Conservation (phyloP, 805 yeast species). For the Saccharomycopsis vini region DNA sequence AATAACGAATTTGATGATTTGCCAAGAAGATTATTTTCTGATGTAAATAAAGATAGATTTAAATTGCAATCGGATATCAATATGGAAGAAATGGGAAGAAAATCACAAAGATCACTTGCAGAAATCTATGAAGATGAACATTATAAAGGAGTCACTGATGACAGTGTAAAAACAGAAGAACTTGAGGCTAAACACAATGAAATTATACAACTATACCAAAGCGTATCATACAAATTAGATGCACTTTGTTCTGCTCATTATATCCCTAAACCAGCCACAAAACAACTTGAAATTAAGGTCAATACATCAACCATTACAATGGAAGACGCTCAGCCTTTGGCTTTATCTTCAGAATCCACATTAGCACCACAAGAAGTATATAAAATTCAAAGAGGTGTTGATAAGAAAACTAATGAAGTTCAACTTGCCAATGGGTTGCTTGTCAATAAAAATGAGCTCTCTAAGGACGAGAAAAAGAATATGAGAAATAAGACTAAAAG, state of each 20-base stretch:
- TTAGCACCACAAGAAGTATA: constrained; percentile 95
- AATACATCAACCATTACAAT: constrained; percentile 73
- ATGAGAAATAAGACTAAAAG: constrained; percentile 73
- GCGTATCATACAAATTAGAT: constrained; percentile 65
- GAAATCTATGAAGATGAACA: constrained; percentile 87
- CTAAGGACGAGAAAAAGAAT: constrained; percentile 79
- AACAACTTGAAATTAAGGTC: constrained; percentile 71
- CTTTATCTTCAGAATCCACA: constrained; percentile 60
- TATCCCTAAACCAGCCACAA: constrained; percentile 82
- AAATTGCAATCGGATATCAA: constrained; percentile 40
- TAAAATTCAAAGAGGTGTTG: constrained; percentile 34
- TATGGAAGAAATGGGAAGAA: constrained; percentile 56
- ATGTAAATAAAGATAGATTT: constrained; percentile 52
- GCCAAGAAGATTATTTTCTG: constrained; percentile 61
- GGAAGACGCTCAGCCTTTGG: constrained; percentile 96
- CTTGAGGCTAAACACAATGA: constrained; percentile 69
- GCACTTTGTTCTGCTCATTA: constrained; percentile 91
- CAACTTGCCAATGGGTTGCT: constrained; percentile 69
- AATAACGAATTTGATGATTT: constrained; percentile 76
- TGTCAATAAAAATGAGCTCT: constrained; percentile 71
- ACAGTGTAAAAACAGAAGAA: constrained; percentile 50
- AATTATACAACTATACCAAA: constrained; percentile 53
- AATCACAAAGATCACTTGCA: constrained; percentile 81
- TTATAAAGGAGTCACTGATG: constrained; percentile 36
- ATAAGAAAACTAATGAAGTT: constrained; percentile 50